A percentile compares a stretch with the other conserved stretches of the same genome.
Conservation (phyloP, 1,139 yeast genomes). For the Yamadazyma epiphylla region DNA sequence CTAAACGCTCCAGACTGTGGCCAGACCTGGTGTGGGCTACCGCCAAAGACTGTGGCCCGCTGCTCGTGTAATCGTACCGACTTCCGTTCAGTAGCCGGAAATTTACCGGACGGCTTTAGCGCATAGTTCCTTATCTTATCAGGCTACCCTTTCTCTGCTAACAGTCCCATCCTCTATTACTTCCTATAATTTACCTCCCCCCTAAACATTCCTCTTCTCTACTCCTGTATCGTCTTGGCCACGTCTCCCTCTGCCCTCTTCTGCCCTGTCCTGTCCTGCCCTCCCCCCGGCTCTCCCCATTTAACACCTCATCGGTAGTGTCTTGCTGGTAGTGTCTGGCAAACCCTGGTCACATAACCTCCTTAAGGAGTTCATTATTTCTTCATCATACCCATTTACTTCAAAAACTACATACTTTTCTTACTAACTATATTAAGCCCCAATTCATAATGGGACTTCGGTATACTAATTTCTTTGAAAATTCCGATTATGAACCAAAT, state of each 20-base stretch:
- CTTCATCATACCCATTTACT: not conserved
- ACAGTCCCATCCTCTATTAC: not conserved
- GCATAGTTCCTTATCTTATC: no score
- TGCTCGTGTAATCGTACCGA: no score
- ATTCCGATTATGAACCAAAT: slow-evolving; percentile 27
- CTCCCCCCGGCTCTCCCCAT: no score
- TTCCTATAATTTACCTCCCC: not conserved
- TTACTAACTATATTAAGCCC: not conserved
- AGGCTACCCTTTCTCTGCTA: no score
- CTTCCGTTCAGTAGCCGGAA: no score
- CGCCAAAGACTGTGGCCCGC: no score
- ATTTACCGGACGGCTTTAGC: no score
- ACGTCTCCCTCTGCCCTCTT: not conserved
- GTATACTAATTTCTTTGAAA: slow-evolving; percentile 37
- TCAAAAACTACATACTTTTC: not conserved
- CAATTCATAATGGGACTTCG: slow-evolving; percentile 38
- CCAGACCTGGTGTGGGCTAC: no score
- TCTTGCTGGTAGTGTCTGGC: not conserved
- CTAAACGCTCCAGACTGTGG: no score
- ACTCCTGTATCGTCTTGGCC: not conserved
- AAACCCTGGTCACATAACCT: not conserved
- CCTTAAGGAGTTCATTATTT: not conserved
- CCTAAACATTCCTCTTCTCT: not conserved
- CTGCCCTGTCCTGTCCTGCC: not conserved
- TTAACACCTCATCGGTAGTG: not conserved